Evolutionary conservation across 1,284 basidiomycete genomes (phyloP).

Genomic region (Spongiforma sp.): DNA sequence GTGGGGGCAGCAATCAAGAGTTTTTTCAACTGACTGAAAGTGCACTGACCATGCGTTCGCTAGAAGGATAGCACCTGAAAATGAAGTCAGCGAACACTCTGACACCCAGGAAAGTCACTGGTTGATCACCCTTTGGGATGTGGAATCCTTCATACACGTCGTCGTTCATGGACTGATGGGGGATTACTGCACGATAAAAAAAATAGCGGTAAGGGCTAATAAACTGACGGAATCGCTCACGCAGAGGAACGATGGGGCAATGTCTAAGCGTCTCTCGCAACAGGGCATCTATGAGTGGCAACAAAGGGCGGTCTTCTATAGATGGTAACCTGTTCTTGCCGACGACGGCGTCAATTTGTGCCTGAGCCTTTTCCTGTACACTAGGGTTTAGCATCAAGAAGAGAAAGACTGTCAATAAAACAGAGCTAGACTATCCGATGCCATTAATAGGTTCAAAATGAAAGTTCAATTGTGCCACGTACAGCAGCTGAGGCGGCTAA

Average conservation of each 20-base stretch:
- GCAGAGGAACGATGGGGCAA: constrained; percentile 3
- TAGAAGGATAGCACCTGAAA: constrained; percentile 16
- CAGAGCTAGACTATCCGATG: constrained; percentile 8
- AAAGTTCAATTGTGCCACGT: neutral
- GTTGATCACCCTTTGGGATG: constrained; percentile 20
- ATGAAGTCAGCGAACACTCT: neutral
- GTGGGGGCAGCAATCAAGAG: neutral
- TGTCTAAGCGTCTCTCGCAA: constrained; percentile 14
- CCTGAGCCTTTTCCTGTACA: constrained; percentile 18
- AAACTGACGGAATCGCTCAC: neutral
- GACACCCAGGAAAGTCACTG: rapidly evolving
- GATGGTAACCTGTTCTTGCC: constrained; percentile 17
- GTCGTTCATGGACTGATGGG: constrained; percentile 30
- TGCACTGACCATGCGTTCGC: constrained; percentile 18
- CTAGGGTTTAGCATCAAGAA: constrained; percentile 20
- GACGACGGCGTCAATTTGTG: constrained; percentile 19
- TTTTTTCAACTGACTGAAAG: too few species aligned
- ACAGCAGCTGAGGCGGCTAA: constrained; percentile 21
- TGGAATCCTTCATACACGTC: constrained; percentile 13
- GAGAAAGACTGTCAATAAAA: constrained; percentile 20
- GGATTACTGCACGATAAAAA: constrained; percentile 17
- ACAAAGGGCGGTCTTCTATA: constrained; percentile 12
- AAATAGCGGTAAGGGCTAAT: neutral
- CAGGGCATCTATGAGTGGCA: constrained; percentile 26
- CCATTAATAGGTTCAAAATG: neutral